Percentiles rank a stretch among this genome's conserved stretches.
phyloP scores from a whole-genome alignment of 2,329 filamentous ascomycete species.

The Pleomassaria siparia region DNA sequence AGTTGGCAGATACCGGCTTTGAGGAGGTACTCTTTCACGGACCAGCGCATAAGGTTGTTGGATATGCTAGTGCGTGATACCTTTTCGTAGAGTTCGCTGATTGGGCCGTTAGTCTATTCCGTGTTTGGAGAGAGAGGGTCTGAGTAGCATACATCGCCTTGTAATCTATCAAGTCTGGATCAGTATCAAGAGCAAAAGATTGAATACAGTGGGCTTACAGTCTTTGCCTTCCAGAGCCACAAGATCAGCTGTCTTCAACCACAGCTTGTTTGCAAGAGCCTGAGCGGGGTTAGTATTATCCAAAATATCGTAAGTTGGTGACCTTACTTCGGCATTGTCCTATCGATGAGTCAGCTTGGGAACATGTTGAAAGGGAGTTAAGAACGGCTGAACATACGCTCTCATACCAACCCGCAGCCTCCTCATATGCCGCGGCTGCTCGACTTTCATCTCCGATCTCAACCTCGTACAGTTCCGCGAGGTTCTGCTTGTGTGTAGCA shows the following conservation, averaged over 20 bases:
- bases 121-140: neutral
- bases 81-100: constrained; percentile 65
- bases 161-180: constrained; percentile 22
- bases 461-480: constrained; percentile 83
- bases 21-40: constrained; percentile 90
- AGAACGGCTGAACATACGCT: constrained; percentile 28
- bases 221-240: constrained; percentile 82
- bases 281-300: constrained; percentile 27
- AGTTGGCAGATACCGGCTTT: constrained; percentile 93
- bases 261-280: constrained; percentile 86
- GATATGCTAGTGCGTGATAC: constrained; percentile 76
- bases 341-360: constrained; percentile 21
- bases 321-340: constrained; percentile 41
- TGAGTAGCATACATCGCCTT: constrained; percentile 29
- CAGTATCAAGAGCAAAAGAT: constrained; percentile 1
- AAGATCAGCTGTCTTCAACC: constrained; percentile 87
- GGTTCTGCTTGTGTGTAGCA: constrained; percentile 84
- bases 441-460: constrained; percentile 76
- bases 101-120: neutral
- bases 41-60: constrained; percentile 69
- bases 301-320: constrained; percentile 12
- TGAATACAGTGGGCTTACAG: constrained; percentile 57
- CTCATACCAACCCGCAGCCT: constrained; percentile 86
- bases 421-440: constrained; percentile 81
- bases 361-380: neutral